Conservation (phyloP, 306 rosid genomes). For the Rosa rugosa region DNA sequence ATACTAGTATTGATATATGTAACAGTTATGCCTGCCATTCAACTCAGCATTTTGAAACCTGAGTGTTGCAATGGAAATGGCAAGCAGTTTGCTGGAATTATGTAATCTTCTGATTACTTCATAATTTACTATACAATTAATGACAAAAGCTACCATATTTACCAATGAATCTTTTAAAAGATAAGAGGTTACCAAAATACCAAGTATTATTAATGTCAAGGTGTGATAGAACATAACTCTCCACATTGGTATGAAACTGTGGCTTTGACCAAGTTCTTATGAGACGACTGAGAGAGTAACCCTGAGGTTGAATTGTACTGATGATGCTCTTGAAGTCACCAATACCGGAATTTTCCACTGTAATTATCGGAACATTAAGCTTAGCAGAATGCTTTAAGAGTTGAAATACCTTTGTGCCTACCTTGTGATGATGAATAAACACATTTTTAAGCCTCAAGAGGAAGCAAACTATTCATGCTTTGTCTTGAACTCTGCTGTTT, state of each 20-base stretch:
- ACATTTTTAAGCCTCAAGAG: conserved; percentile 4
- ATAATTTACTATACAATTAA: conserved; percentile 6
- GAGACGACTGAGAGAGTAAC: not conserved
- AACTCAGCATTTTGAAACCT: conserved; percentile 42
- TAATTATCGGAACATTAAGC: not conserved
- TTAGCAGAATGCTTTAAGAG: conserved; percentile 1
- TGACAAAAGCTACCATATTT: conserved; percentile 1
- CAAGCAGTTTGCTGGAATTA: conserved; percentile 14
- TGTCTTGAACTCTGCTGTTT: not conserved
- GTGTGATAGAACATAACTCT: not conserved
- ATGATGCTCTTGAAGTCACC: not conserved
- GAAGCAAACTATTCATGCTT: conserved; percentile 26
- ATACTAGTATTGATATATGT: conserved; percentile 10
- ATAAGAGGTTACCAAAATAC: too few species aligned
- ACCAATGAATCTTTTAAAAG: not conserved
- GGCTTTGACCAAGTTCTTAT: not conserved
- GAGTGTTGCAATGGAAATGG: conserved; percentile 37
- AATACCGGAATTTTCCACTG: not conserved
- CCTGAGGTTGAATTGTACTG: conserved; percentile 16
- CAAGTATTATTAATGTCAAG: not conserved
- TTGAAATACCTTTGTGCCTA: not conserved
- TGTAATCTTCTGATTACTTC: conserved; percentile 13
- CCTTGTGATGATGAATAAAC: not conserved
- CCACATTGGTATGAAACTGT: not conserved
- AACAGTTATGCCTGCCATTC: conserved; percentile 22